Base-by-base conservation (phyloP, 2,329 filamentous ascomycete species). In the Phaeomoniella chlamydospora region DNA sequence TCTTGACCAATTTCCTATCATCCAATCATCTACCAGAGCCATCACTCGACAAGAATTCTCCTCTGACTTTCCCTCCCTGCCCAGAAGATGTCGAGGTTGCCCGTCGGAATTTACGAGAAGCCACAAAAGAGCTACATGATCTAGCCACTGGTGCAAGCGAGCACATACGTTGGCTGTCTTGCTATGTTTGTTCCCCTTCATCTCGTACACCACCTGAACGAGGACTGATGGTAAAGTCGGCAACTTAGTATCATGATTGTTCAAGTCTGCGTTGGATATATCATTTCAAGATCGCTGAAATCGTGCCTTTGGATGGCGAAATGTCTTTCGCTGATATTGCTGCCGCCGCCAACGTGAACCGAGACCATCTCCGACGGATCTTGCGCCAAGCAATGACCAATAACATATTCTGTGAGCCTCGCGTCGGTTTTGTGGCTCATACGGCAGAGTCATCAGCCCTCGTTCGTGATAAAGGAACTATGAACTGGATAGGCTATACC, bases 351-450 rank as follows among this genome's bases (percentile, higher is more conserved):
- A 36, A 37, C 2, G 35, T 54, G 9, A 37, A 41, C 9, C 44
- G 53, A 35, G 35, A 36, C 4, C 37, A 46, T 17, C 34, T 50
- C 11, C 30, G 43, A 17, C 45, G 50, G 11, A 31, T 56, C 4
- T 39, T 56, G 13, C 42, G 47, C 6, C 42, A 48, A 29, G 48
- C 51, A 15, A 53, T 53, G 39, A 43, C 47, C 12, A 45, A 53
- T 37, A 44, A 41, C 4, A 39, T 55, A 9, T 52, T 57, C 29
- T 36, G 16, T 15, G 52, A 56, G 38, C 45, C 51, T 3, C 35
- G 44, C 17, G 35, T 45, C 5, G 51, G 48, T 11, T 40, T 46
- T 29, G 46, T 54, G 4, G 44, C 47, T 12, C 50, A 54, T 39
- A 53, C 46, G 5, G 34, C 41, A 14, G 35, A 34, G 18, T 45